Evolutionary conservation across 305 asterid genomes (phyloP).

Genomic region (Plantago coronopus): DNA sequence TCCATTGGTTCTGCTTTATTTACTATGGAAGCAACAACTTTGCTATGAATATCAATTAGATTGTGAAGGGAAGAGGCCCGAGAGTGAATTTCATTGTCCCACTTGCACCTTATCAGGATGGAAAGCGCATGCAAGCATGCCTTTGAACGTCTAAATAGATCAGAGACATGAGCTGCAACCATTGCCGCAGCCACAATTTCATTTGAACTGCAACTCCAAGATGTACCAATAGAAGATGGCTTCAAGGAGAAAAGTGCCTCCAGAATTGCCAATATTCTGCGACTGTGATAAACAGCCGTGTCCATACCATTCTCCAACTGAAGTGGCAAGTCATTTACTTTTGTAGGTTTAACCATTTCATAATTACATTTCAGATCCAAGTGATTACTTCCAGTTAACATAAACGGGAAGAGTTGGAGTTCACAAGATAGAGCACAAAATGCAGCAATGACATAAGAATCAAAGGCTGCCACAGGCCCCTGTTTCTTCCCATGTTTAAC

Average conservation of each 20-base stretch:
- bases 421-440: slow-evolving; percentile 96
- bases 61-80: slow-evolving; percentile 89
- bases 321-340: slow-evolving; percentile 38
- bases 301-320: slow-evolving; percentile 63
- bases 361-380: slow-evolving; percentile 29
- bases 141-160: slow-evolving; percentile 83
- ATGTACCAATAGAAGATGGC: slow-evolving; percentile 85
- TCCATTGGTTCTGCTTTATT: slow-evolving; percentile 90
- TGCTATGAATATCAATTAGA: slow-evolving; percentile 88
- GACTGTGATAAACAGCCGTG: slow-evolving; percentile 84
- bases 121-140: slow-evolving; percentile 93
- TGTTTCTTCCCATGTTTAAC: slow-evolving; percentile 57
- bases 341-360: slow-evolving; percentile 42
- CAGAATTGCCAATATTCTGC: slow-evolving; percentile 72
- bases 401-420: slow-evolving; percentile 82
- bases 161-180: slow-evolving; percentile 99
- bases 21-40: slow-evolving; percentile 87
- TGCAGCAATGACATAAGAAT: slow-evolving; percentile 96
- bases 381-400: slow-evolving; percentile 53
- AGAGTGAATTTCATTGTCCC: slow-evolving; percentile 85
- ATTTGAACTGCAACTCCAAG: slow-evolving; percentile 90
- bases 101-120: slow-evolving; percentile 74
- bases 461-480: slow-evolving; percentile 96
- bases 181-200: slow-evolving; percentile 99
- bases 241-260: slow-evolving; percentile 96